Base-by-base conservation (phyloP, 2,329 filamentous ascomycete species). In the Botrytis squamosa region DNA sequence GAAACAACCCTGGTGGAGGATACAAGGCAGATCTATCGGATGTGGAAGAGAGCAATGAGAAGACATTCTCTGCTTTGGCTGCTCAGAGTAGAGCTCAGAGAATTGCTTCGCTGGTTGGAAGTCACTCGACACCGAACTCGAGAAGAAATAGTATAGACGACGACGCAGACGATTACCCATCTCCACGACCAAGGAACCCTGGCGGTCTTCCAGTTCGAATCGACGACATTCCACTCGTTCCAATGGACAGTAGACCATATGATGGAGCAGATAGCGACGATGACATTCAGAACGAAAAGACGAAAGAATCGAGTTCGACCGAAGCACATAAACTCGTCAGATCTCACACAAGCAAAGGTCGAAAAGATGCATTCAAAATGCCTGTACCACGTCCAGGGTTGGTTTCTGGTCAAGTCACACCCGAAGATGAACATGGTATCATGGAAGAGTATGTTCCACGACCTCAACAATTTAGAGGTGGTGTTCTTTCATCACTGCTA, bases 401-500 rank as follows among this genome's bases (percentile, higher is more conserved):
- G 33, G 74, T 77, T 20, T 88, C 86, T 25, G 86, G 85, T 25
- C 84, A 84, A 62, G 82, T 84, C 10, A 88, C 86, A 4, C 86
- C 80, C 46, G 76, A 69, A 25, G 77, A 80, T 16, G 84, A 86
- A 64, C 80, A 82, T 57, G 60, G 18, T 42, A 69, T 88, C 62
- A 85, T 87, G 36, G 87, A 88, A 62, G 86, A 88, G 73, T 93
- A 93, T 79, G 88, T 93, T 29, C 89, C 91, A 63, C 85, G 86
- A 60, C 92, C 92, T 7, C 83, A 85, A 36, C 88, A 91, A 75
- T 95, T 93, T 80, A 89, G 90, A 68, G 91, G 90, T 44, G 92
- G 93, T 44, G 88, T 95, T 65, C 84, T 97, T 1, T 90, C 91
- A 3, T 91, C 90, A 0, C 84, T 97, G 0, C 84, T 96, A 68